These are phyloP conservation scores for Cercospora nicotianae DNA, from an alignment of 2,329 filamentous ascomycete genomes.

Conservation along the genomic window DNA sequence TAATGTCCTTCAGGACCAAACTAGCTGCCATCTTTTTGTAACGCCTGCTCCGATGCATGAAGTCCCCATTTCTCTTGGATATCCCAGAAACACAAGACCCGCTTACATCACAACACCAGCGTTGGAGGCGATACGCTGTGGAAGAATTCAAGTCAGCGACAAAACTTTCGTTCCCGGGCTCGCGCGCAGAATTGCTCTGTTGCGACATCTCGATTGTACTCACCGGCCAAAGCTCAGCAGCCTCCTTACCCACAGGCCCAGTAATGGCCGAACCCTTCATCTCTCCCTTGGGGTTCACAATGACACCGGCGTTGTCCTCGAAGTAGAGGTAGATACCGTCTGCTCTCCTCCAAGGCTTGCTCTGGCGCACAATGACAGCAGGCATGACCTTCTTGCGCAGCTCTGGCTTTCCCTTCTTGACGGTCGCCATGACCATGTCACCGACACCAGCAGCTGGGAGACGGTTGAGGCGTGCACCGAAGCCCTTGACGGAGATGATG, in stretches of 20 bases:
- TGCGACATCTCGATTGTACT: conserved; percentile 44
- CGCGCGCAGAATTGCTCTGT: neutral
- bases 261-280: conserved; percentile 99
- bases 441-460: conserved; percentile 96
- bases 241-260: conserved; percentile 98
- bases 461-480: conserved; percentile 95
- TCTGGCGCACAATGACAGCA: conserved; percentile 96
- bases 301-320: conserved; percentile 99
- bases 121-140: conserved; percentile 97
- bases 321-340: conserved; percentile 99
- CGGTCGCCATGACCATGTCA: conserved; percentile 99
- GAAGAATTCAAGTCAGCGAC: neutral
- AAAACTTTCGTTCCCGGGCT: neutral
- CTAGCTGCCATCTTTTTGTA: conserved; percentile 19
- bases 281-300: conserved; percentile 99
- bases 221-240: conserved; percentile 98
- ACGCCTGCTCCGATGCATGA: conserved; percentile 30
- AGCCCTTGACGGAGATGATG: conserved; percentile 99
- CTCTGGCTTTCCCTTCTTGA: conserved; percentile 99
- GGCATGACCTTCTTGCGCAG: conserved; percentile 99
- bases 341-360: conserved; percentile 98
- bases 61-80: conserved; percentile 16
- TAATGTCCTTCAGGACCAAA: conserved; percentile 1
- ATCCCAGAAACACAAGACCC: conserved; percentile 17
- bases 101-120: conserved; percentile 99